phyloP scores from a whole-genome alignment of 371 early-diverging fungal species.

The Fennellomyces sp. region DNA sequence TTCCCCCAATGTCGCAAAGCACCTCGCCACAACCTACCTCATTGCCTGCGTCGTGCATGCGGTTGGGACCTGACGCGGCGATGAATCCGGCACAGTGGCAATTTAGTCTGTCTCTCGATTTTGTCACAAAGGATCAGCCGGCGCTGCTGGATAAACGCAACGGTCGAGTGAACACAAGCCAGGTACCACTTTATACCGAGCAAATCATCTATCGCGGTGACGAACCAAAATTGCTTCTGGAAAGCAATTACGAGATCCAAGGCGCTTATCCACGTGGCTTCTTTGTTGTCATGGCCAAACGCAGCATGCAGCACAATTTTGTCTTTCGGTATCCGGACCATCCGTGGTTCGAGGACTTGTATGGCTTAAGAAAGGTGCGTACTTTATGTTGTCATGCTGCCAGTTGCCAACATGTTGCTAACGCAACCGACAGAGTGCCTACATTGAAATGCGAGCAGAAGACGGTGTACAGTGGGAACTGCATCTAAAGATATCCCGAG shows the following conservation, averaged over 20 bases:
- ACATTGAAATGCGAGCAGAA: slow-evolving; percentile 51
- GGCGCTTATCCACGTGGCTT: slow-evolving; percentile 66
- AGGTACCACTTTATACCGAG: slow-evolving; percentile 24
- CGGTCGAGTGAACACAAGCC: not conserved
- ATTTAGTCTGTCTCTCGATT: slow-evolving; percentile 26
- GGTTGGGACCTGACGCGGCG: not conserved
- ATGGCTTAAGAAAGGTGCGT: slow-evolving; percentile 47
- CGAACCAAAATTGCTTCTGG: slow-evolving; percentile 55
- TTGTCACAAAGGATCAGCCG: slow-evolving; percentile 23
- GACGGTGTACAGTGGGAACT: slow-evolving; percentile 65
- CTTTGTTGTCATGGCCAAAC: slow-evolving; percentile 63
- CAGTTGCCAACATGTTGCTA: not conserved
- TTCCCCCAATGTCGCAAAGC: not conserved
- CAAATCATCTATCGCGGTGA: slow-evolving; percentile 33
- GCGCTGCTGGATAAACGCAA: slow-evolving; percentile 2
- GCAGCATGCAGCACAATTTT: slow-evolving; percentile 55
- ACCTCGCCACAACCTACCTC: not conserved
- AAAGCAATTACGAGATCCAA: slow-evolving; percentile 54
- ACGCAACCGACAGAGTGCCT: slow-evolving; percentile 47
- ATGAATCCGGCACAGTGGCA: slow-evolving; percentile 16
- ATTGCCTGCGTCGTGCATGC: not conserved
- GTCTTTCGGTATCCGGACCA: slow-evolving; percentile 68
- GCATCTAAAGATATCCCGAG: slow-evolving; percentile 72
- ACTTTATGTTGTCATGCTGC: not conserved
- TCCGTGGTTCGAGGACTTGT: slow-evolving; percentile 53